phyloP scores from a whole-genome alignment of 768 basidiomycete genomes.

The Lepiota venenata region DNA sequence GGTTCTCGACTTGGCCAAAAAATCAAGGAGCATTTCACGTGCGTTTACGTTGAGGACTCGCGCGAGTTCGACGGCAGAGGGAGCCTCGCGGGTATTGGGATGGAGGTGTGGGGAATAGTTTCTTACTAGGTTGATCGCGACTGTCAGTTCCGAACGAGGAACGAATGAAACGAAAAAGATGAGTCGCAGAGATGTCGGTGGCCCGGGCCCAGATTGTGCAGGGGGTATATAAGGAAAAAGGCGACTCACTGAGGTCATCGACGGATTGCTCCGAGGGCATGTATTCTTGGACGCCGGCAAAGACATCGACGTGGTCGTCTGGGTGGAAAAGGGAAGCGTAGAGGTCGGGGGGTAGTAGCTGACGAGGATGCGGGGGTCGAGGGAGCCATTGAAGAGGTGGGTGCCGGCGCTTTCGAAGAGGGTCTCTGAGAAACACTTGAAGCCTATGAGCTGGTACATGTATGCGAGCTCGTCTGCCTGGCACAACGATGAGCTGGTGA shows the following conservation, averaged over 20 bases:
- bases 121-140: slow-evolving; percentile 84
- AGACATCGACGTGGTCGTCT: slow-evolving; percentile 63
- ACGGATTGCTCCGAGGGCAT: slow-evolving; percentile 69
- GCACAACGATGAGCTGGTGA: neutral
- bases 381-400: slow-evolving; percentile 71
- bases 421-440: slow-evolving; percentile 74
- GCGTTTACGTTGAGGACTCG: slow-evolving; percentile 64
- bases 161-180: slow-evolving; percentile 25
- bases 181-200: slow-evolving; percentile 11
- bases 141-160: slow-evolving; percentile 60
- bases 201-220: neutral
- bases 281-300: slow-evolving; percentile 68
- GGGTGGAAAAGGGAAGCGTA: slow-evolving; percentile 57
- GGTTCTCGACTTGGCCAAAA: slow-evolving; percentile 59
- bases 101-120: slow-evolving; percentile 88
- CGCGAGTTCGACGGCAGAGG: slow-evolving; percentile 66
- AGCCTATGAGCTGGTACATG: slow-evolving; percentile 80
- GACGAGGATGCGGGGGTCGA: slow-evolving; percentile 82
- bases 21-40: slow-evolving; percentile 68
- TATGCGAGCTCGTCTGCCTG: slow-evolving; percentile 72
- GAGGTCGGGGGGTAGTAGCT: slow-evolving; percentile 79
- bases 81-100: slow-evolving; percentile 63
- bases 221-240: slow-evolving; percentile 18
- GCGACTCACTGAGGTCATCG: slow-evolving; percentile 82
- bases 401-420: slow-evolving; percentile 81